Conservation (phyloP, 1,139 yeast species). For the Diutina scorzettiae region DNA sequence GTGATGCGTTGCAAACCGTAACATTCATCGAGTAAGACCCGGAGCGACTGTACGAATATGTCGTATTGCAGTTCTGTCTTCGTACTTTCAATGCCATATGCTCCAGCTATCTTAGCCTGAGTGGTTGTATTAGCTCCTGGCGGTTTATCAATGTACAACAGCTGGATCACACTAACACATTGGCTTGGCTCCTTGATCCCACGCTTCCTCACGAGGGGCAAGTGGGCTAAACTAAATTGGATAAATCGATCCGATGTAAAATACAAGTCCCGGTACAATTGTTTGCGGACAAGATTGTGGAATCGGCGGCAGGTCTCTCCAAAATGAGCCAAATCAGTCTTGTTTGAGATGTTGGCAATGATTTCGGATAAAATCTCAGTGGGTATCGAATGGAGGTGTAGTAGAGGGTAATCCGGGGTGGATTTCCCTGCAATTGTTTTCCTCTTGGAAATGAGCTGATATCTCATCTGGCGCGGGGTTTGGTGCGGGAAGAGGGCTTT, state of each 20-base stretch:
- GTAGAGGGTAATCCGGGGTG: conserved; percentile 1
- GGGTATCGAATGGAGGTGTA: conserved; percentile 2
- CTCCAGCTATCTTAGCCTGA: background rate
- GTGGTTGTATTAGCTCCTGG: background rate
- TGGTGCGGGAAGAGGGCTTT: too few relatives aligned
- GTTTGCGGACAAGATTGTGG: background rate
- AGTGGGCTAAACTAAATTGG: background rate
- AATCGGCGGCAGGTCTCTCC: conserved; percentile 1
- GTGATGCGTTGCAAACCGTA: background rate
- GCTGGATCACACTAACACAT: background rate
- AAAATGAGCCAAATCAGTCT: background rate
- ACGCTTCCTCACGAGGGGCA: background rate
- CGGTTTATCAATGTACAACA: background rate
- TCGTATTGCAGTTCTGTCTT: background rate
- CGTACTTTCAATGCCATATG: background rate
- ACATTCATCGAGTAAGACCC: background rate
- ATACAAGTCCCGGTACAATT: background rate
- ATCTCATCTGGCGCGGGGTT: conserved; percentile 2
- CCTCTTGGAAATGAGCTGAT: background rate
- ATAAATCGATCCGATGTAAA: background rate
- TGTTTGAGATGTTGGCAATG: background rate
- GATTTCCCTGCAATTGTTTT: background rate
- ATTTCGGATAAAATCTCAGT: background rate
- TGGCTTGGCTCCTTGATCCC: background rate
- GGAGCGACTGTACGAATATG: background rate